Conservation (phyloP, 805 yeast species). For the Saccharomycopsis guyanensis region DNA sequence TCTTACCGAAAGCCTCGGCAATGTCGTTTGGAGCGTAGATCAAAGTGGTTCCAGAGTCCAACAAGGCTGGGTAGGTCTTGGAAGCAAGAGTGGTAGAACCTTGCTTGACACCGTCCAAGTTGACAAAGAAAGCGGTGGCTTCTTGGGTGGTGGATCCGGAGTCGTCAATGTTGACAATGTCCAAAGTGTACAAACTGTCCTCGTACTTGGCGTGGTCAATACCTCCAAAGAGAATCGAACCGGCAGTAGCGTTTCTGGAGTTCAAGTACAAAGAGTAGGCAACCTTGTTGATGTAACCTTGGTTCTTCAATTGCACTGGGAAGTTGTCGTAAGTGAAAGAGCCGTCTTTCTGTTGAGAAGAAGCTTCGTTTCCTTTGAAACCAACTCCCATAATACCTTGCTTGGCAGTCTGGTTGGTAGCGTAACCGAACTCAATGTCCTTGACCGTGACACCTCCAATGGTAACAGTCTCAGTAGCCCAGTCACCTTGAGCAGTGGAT, state of each 20-base stretch:
- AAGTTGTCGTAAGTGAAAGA: conserved; percentile 29
- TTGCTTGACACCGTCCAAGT: conserved; percentile 6
- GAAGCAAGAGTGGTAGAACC: conserved; percentile 19
- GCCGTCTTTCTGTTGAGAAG: conserved; percentile 33
- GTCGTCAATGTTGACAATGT: conserved; percentile 36
- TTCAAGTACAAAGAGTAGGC: conserved; percentile 43
- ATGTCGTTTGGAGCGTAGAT: conserved; percentile 35
- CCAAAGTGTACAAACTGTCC: conserved; percentile 34
- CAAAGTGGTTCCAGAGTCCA: conserved; percentile 38
- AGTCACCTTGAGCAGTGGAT: conserved; percentile 42
- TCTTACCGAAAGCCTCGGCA: conserved; percentile 9
- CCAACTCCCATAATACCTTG: conserved; percentile 17
- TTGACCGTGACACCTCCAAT: conserved; percentile 19
- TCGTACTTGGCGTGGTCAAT: conserved; percentile 41
- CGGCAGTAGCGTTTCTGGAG: conserved; percentile 24
- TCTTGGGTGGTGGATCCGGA: conserved; percentile 40
- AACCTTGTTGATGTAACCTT: conserved; percentile 34
- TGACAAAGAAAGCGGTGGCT: conserved; percentile 33
- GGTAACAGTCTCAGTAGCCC: conserved; percentile 24
- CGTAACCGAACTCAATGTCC: conserved; percentile 16
- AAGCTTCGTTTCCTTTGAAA: conserved; percentile 28
- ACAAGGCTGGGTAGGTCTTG: conserved; percentile 32
- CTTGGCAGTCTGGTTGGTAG: conserved; percentile 16
- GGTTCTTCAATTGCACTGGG: conserved; percentile 29
- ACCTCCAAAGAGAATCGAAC: conserved; percentile 46